These are phyloP conservation scores for Hyphochytrium catenoides DNA, from an alignment of 352 stramenopile genomes.

Conservation along the genomic window DNA sequence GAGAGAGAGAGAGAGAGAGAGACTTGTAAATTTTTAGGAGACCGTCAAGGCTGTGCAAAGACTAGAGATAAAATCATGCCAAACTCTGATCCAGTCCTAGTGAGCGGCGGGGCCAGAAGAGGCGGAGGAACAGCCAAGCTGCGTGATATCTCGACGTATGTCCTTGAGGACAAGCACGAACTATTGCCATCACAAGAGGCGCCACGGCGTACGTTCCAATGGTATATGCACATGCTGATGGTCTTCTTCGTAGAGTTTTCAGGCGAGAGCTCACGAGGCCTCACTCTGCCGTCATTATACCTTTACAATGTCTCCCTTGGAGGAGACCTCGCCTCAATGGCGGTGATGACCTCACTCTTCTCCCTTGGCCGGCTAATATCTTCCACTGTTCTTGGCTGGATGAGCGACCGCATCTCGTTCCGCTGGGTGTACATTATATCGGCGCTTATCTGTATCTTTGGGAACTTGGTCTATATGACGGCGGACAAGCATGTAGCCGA, in stretches of 20 bases:
- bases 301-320: conserved; percentile 27
- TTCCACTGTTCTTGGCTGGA: conserved; percentile 27
- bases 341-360: conserved; percentile 31
- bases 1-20: too few relatives aligned
- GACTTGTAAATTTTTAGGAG: too few relatives aligned
- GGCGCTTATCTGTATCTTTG: conserved; percentile 15
- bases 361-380: conserved; percentile 26
- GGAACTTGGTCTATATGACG: conserved; percentile 29
- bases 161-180: too few relatives aligned
- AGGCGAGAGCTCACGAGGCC: conserved; percentile 23
- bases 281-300: conserved; percentile 38
- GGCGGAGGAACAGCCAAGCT: too few relatives aligned
- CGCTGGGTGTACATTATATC: conserved; percentile 23
- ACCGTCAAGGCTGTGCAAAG: too few relatives aligned
- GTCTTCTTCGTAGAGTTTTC: conserved; percentile 29
- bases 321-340: conserved; percentile 24
- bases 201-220: too few relatives aligned
- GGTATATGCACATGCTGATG: conserved; percentile 27
- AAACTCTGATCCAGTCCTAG: too few relatives aligned
- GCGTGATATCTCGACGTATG: too few relatives aligned
- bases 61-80: too few relatives aligned
- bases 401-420: conserved; percentile 32
- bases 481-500: conserved; percentile 14
- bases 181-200: too few relatives aligned
- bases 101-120: too few relatives aligned